Base-by-base conservation (phyloP, 441 rosid genomes). In the Populus trichocarpa region DNA sequence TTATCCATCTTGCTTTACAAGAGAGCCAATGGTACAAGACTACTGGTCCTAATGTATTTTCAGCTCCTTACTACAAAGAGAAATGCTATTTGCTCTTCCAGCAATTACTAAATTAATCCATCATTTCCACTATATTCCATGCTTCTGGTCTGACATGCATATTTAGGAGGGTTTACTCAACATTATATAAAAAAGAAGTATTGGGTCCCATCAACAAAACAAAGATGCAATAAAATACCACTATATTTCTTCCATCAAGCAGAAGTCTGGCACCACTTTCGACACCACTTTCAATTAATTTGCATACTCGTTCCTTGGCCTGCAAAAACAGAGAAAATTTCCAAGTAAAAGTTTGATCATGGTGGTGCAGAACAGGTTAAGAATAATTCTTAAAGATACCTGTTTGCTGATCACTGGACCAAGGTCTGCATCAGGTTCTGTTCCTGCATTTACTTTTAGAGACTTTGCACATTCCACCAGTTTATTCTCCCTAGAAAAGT, bases 361-460 rank as follows among this genome's bases (percentile, higher is more conserved):
- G 18, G 36, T 67, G n/a, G 61, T 53, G 64, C 23, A 0, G 13
- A 73, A 22, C 10, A 26, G 28, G 46, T 61, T 73, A 20, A 12
- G 33, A 73, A 23, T 53, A 64, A 22, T 23, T 25, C 30, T 42
- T 53, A 20, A 64, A 66, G 70, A 57, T 80, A 93, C 98, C 92
- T 92, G 90, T 77, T 87, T 91, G 82, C 94, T 93, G 73, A 95
- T 95, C 11, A 95, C 94, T 68, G 99, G 99, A 79, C 99, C 98
- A 8, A 95, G 90, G 84, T 95, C 99, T 63, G 96, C 88, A 81
- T 88, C 93, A 35, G 96, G 91, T 71, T 86, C 97, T 66, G 83
- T 85, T 75, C 99, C 99, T 69, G 94, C 87, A 80, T 86, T 91
- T 84, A 95, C 99, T 87, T 93, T 95, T 57, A 95, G 92, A 80